Evolutionary conservation across 2,329 filamentous ascomycete species (phyloP).

Genomic region (Colletotrichum somersetense): DNA sequence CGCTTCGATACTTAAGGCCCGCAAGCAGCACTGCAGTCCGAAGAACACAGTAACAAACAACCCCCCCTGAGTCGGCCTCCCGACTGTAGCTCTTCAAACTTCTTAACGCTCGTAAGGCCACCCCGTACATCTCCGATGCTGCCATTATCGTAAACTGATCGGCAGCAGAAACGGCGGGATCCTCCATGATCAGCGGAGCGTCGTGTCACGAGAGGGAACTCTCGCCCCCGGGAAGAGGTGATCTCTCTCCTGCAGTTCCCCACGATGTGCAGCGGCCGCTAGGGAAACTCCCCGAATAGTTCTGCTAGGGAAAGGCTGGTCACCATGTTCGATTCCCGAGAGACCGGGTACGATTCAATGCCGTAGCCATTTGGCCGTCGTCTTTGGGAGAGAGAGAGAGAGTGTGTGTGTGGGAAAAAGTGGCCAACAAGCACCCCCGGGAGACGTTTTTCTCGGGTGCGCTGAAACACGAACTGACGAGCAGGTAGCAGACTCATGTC

Average conservation of each 20-base stretch:
- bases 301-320: neutral
- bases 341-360: neutral
- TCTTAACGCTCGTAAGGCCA: neutral
- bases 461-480: neutral
- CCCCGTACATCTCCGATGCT: neutral
- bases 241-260: slow-evolving; percentile 1
- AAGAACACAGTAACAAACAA: neutral
- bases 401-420: neutral
- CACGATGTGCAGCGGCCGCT: slow-evolving; percentile 15
- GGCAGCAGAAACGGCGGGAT: slow-evolving; percentile 7
- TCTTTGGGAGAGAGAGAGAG: too few species aligned
- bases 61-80: neutral
- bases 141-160: neutral
- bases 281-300: slow-evolving; percentile 17
- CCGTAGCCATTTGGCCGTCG: too few species aligned
- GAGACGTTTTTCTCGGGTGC: neutral
- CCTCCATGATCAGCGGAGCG: slow-evolving; percentile 25
- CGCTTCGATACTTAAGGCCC: neutral
- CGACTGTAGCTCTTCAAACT: neutral
- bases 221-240: neutral
- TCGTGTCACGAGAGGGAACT: slow-evolving; percentile 15
- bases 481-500: neutral
- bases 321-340: slow-evolving; percentile 17
- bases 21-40: neutral
- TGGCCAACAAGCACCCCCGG: neutral